Percentiles rank a stretch among this genome's conserved stretches.
Conservation (phyloP, 2,329 filamentous ascomycete genomes). For the Teratosphaeria destructans region DNA sequence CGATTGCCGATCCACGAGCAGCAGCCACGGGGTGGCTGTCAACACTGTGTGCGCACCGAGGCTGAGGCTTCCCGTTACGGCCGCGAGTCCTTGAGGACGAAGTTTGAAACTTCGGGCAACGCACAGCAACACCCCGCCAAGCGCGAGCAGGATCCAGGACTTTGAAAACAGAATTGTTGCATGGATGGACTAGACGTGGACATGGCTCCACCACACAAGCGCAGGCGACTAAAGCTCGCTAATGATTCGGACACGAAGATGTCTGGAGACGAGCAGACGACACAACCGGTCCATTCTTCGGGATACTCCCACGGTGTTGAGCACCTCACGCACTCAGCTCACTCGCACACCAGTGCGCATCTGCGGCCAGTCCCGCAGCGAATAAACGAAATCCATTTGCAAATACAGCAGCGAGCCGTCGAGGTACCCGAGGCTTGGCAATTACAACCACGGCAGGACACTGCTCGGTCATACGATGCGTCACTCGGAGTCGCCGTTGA, state of each 20-base stretch:
- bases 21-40: background rate
- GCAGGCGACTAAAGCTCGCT: constrained; percentile 12
- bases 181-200: constrained; percentile 13
- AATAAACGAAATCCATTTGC: constrained; percentile 13
- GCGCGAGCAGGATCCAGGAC: background rate
- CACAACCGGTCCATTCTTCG: background rate
- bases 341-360: background rate
- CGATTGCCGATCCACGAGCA: background rate
- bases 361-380: constrained; percentile 8
- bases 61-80: background rate
- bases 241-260: constrained; percentile 5
- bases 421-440: constrained; percentile 4
- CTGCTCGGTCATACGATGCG: constrained; percentile 5
- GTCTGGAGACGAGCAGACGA: constrained; percentile 8
- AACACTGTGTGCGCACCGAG: background rate
- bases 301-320: constrained; percentile 9
- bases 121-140: background rate
- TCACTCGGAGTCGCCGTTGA: constrained; percentile 4
- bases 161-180: background rate
- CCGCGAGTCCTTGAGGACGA: background rate
- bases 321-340: constrained; percentile 3
- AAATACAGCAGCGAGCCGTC: constrained; percentile 9
- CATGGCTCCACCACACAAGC: constrained; percentile 22
- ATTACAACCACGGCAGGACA: constrained; percentile 13
- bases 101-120: background rate